Percentiles rank a stretch among this genome's conserved stretches.
phyloP scores from a whole-genome alignment of 2,329 filamentous ascomycete genomes.

The Xylaria sp. region DNA sequence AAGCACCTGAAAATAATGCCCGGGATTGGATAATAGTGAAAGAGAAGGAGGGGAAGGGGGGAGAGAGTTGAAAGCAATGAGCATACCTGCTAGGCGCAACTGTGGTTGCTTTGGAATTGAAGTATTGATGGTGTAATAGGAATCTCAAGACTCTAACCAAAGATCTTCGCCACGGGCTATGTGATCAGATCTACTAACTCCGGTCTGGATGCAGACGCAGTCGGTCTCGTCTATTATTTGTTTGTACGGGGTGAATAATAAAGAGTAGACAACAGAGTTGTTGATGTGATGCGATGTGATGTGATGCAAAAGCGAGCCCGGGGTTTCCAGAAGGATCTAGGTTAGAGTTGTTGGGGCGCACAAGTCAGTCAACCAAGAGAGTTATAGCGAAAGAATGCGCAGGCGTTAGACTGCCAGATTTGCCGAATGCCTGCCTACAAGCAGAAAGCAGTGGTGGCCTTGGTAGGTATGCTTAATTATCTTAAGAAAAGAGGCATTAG shows the following conservation, averaged over 20 bases:
- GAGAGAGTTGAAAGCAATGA: not conserved
- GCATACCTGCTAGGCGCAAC: slow-evolving; percentile 27
- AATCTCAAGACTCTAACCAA: not conserved
- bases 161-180: not conserved
- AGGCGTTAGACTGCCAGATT: slow-evolving; percentile 1
- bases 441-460: slow-evolving; percentile 1
- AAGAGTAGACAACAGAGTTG: slow-evolving; percentile 17
- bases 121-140: slow-evolving; percentile 1
- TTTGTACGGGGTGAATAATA: not conserved
- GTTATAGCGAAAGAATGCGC: slow-evolving; percentile 6
- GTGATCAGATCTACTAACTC: not conserved
- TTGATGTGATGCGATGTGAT: slow-evolving; percentile 11
- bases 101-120: slow-evolving; percentile 8
- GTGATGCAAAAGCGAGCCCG: slow-evolving; percentile 30
- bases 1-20: not conserved
- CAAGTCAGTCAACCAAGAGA: not conserved
- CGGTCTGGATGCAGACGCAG: not conserved
- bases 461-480: slow-evolving; percentile 7
- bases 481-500: slow-evolving; percentile 19
- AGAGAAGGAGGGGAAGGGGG: too few species aligned
- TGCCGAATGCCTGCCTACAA: slow-evolving; percentile 10
- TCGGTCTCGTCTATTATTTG: slow-evolving; percentile 3
- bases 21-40: not conserved
- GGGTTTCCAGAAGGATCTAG: slow-evolving; percentile 45
- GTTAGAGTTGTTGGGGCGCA: slow-evolving; percentile 2